Conservation (phyloP, 371 early-diverging fungal species). For the Syncephalastrum racemosum region DNA sequence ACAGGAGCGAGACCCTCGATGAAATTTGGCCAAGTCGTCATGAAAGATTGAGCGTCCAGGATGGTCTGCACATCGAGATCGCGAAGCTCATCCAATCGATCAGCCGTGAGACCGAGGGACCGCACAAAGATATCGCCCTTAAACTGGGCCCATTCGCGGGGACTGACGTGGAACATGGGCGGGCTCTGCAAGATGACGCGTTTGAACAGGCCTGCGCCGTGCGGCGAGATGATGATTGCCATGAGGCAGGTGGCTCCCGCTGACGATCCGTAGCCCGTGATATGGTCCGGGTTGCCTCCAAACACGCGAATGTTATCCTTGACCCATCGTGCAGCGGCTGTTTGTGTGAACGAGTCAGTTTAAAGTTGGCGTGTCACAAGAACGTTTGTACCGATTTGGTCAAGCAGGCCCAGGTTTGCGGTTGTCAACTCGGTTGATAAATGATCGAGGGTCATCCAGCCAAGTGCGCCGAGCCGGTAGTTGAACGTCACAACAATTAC, state of each 20-base stretch:
- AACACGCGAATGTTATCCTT: slow-evolving; percentile 19
- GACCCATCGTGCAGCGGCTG: slow-evolving; percentile 9
- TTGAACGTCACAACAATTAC: slow-evolving; percentile 38
- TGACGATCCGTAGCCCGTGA: slow-evolving; percentile 41
- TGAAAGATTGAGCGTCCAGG: slow-evolving; percentile 32
- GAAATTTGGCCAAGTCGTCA: slow-evolving; percentile 43
- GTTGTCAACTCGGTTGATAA: slow-evolving; percentile 23
- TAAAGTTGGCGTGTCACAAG: background rate
- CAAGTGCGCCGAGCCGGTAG: slow-evolving; percentile 37
- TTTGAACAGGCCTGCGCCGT: slow-evolving; percentile 22
- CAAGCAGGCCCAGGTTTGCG: slow-evolving; percentile 32
- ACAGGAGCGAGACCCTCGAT: slow-evolving; percentile 37
- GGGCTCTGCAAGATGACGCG: slow-evolving; percentile 31
- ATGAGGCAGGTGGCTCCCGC: slow-evolving; percentile 31
- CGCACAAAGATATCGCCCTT: slow-evolving; percentile 32
- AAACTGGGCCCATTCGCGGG: slow-evolving; percentile 31
- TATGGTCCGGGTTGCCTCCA: slow-evolving; percentile 21
- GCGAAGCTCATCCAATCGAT: slow-evolving; percentile 18
- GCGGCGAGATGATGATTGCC: slow-evolving; percentile 21
- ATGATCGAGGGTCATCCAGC: slow-evolving; percentile 34
- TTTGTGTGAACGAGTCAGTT: too few species aligned
- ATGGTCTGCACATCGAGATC: slow-evolving; percentile 23
- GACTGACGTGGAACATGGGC: slow-evolving; percentile 32
- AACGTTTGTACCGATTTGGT: slow-evolving; percentile 28
- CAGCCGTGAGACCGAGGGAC: slow-evolving; percentile 20